These are phyloP conservation scores for Annulohypoxylon moriforme DNA, from an alignment of 495 filamentous ascomycete genomes.

Conservation along the genomic window DNA sequence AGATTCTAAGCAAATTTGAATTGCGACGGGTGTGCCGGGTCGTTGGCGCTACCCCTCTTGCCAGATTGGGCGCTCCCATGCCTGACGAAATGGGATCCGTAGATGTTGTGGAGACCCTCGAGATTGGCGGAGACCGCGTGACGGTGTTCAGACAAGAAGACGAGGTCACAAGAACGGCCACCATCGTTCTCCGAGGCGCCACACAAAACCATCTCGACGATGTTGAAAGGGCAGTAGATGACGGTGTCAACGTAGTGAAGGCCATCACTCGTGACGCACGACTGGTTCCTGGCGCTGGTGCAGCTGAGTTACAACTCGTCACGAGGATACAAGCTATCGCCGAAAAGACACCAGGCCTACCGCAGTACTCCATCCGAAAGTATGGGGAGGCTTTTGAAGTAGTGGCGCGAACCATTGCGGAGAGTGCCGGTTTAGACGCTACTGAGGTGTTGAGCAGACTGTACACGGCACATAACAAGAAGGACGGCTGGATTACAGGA, in stretches of 20 bases:
- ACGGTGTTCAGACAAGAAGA: slow-evolving; percentile 98
- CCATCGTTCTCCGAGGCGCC: slow-evolving; percentile 92
- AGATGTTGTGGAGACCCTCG: slow-evolving; percentile 95
- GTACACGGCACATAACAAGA: slow-evolving; percentile 92
- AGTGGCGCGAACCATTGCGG: slow-evolving; percentile 90
- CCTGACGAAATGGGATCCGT: slow-evolving; percentile 98
- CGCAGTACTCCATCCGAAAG: slow-evolving; percentile 96
- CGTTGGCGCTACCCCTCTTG: slow-evolving; percentile 94
- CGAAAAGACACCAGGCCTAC: slow-evolving; percentile 89
- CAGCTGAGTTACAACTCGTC: slow-evolving; percentile 94
- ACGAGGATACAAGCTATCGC: slow-evolving; percentile 89
- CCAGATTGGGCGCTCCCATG: slow-evolving; percentile 97
- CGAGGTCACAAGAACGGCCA: slow-evolving; percentile 90
- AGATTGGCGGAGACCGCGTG: slow-evolving; percentile 98
- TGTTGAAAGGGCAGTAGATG: slow-evolving; percentile 95
- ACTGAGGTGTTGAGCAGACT: slow-evolving; percentile 92
- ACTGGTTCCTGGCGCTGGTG: slow-evolving; percentile 93
- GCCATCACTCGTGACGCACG: slow-evolving; percentile 93
- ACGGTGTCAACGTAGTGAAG: slow-evolving; percentile 98
- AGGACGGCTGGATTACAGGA: slow-evolving; percentile 86
- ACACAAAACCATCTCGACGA: slow-evolving; percentile 99
- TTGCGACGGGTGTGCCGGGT: slow-evolving; percentile 93
- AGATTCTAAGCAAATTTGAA: slow-evolving; percentile 98
- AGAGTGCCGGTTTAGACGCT: slow-evolving; percentile 93
- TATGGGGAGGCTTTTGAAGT: slow-evolving; percentile 98